Conservation (phyloP, 2,329 filamentous ascomycete genomes). For the Pestalotiopsis sp. region DNA sequence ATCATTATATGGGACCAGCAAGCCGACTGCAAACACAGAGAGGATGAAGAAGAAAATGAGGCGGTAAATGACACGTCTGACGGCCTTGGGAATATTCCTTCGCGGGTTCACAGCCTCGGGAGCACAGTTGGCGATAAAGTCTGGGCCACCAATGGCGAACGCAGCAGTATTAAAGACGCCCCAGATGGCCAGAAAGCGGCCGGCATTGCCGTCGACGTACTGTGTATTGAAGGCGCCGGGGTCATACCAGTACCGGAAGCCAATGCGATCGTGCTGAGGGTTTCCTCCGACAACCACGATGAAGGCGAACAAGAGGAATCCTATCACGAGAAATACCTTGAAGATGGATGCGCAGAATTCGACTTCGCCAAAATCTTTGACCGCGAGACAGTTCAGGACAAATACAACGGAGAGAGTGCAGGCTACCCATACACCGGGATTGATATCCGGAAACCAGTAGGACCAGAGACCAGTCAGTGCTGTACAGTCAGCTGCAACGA, state of each 20-base stretch:
- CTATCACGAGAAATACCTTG: conserved; percentile 36
- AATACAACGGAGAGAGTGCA: conserved; percentile 46
- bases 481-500: conserved; percentile 55
- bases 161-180: conserved; percentile 39
- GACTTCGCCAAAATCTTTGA: conserved; percentile 43
- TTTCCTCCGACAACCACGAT: conserved; percentile 45
- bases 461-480: conserved; percentile 51
- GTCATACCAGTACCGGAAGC: conserved; percentile 41
- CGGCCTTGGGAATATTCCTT: conserved; percentile 66
- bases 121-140: conserved; percentile 71
- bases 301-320: conserved; percentile 39
- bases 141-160: conserved; percentile 68
- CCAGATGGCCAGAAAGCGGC: conserved; percentile 29
- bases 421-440: conserved; percentile 46
- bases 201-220: conserved; percentile 54
- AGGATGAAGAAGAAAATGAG: conserved; percentile 73
- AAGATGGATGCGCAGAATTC: conserved; percentile 48
- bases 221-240: conserved; percentile 58
- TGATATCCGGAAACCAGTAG: conserved; percentile 50
- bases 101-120: conserved; percentile 70
- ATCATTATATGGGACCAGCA: conserved; percentile 69
- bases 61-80: conserved; percentile 74
- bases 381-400: conserved; percentile 41
- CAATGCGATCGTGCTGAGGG: conserved; percentile 35
- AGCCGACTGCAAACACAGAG: conserved; percentile 67